Evolutionary conservation across 2,329 filamentous ascomycete species (phyloP).

Genomic region (Massarina eburnea): DNA sequence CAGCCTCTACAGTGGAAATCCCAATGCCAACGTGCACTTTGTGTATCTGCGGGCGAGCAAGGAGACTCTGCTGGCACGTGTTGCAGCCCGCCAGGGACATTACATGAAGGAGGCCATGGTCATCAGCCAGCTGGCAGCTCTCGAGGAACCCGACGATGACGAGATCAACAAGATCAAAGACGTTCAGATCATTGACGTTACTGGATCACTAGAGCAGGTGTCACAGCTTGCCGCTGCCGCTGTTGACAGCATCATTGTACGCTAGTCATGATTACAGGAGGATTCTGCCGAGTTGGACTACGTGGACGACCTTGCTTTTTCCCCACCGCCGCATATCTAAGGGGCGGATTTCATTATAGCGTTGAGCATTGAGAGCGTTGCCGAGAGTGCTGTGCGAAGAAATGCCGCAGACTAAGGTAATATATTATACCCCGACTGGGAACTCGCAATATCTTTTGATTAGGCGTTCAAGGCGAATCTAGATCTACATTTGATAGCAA

Average conservation of each 20-base stretch:
- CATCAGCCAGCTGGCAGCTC: conserved; percentile 80
- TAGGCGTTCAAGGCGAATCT: not conserved
- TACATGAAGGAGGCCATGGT: conserved; percentile 98
- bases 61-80: conserved; percentile 72
- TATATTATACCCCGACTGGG: conserved; percentile 22
- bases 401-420: conserved; percentile 26
- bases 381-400: conserved; percentile 4
- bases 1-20: conserved; percentile 50
- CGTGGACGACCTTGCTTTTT: not conserved
- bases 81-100: conserved; percentile 74
- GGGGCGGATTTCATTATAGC: conserved; percentile 9
- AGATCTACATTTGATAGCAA: conserved; percentile 1
- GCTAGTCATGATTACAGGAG: conserved; percentile 6
- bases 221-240: conserved; percentile 41
- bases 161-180: conserved; percentile 56
- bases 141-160: conserved; percentile 77
- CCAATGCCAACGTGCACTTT: conserved; percentile 69
- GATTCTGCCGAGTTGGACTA: conserved; percentile 4
- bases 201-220: conserved; percentile 45
- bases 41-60: conserved; percentile 84
- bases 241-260: conserved; percentile 41
- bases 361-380: conserved; percentile 18
- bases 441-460: conserved; percentile 2
- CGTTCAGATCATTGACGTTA: conserved; percentile 50
- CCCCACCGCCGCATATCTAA: not conserved